Evolutionary conservation across 1,284 basidiomycete species (phyloP).

Genomic region (Ganoderma meredithae): DNA sequence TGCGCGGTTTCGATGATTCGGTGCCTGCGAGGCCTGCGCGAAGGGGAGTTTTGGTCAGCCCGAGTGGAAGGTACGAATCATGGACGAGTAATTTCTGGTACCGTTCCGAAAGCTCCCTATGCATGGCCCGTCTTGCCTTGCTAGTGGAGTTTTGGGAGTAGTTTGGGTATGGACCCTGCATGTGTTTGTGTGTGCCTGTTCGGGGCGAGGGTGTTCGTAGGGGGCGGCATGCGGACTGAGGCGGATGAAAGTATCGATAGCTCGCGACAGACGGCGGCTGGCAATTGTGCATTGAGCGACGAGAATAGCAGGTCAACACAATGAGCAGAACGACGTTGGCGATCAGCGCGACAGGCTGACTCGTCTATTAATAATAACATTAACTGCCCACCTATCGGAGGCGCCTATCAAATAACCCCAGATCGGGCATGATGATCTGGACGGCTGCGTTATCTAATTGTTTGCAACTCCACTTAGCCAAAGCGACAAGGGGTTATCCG

Average conservation of each 20-base stretch:
- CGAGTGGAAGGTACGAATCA: not conserved
- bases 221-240: not conserved
- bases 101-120: conserved; percentile 1
- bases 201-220: not conserved
- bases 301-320: not conserved
- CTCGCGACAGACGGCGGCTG: not conserved
- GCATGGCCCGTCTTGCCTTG: not conserved
- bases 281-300: not conserved
- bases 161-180: conserved; percentile 2
- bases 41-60: conserved; percentile 6
- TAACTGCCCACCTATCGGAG: not conserved
- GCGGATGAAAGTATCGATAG: conserved; percentile 5
- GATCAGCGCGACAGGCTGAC: conserved; percentile 5
- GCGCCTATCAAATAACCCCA: conserved; percentile 9
- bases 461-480: conserved; percentile 9
- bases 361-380: too few species aligned
- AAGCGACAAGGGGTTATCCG: not conserved
- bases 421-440: not conserved
- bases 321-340: not conserved
- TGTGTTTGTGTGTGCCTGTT: conserved; percentile 7
- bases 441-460: not conserved
- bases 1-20: conserved; percentile 1
- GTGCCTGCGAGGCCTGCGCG: conserved; percentile 5
- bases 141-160: not conserved
- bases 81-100: not conserved